phyloP scores from a whole-genome alignment of 306 rosid genomes.

The Glycyrrhiza uralensis region DNA sequence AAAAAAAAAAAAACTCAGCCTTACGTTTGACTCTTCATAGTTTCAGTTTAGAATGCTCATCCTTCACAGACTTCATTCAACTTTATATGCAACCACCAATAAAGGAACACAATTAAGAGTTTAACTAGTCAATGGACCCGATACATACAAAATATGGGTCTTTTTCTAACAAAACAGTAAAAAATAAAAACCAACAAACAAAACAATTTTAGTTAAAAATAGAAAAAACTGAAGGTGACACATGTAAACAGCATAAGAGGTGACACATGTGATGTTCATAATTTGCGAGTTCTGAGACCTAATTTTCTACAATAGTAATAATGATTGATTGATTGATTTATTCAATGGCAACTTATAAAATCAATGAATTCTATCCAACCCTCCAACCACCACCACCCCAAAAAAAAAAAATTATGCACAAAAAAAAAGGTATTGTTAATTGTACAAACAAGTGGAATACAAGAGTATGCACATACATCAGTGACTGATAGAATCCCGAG shows the following conservation, averaged over 20 bases:
- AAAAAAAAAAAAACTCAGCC: neutral
- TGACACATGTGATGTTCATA: too few relatives aligned
- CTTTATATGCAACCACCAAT: conserved; percentile 1
- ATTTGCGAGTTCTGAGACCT: too few relatives aligned
- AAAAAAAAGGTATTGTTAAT: too few relatives aligned
- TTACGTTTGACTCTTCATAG: neutral
- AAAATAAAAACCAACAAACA: too few relatives aligned
- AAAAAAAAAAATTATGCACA: neutral
- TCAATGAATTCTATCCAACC: neutral
- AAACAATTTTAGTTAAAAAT: too few relatives aligned
- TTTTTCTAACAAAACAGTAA: too few relatives aligned
- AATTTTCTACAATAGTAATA: too few relatives aligned
- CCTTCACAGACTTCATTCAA: neutral
- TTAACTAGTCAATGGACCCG: too few relatives aligned
- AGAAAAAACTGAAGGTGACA: too few relatives aligned
- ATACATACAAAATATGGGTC: too few relatives aligned
- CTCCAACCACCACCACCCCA: neutral
- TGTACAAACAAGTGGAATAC: neutral
- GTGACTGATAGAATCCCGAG: conserved; percentile 74
- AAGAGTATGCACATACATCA: conserved; percentile 46
- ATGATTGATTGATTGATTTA: too few relatives aligned
- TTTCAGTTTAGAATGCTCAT: neutral
- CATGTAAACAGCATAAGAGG: too few relatives aligned
- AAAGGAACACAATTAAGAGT: neutral
- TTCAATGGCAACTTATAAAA: neutral